These are phyloP conservation scores for Pestalotiopsis fici DNA, from an alignment of 2,329 filamentous ascomycete genomes.

Conservation along the genomic window DNA sequence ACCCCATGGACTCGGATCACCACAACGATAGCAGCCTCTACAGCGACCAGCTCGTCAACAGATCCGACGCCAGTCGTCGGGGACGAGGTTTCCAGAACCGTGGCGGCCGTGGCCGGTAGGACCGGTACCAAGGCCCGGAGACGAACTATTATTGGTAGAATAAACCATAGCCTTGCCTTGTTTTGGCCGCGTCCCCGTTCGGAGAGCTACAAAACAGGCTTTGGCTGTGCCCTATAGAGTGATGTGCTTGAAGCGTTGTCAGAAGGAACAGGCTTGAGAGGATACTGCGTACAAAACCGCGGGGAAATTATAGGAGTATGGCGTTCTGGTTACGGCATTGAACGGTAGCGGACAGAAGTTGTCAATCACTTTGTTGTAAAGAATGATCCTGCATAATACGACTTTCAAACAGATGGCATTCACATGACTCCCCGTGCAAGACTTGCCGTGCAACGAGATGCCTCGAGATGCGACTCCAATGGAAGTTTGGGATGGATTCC, in stretches of 20 bases:
- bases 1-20: constrained; percentile 42
- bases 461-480: no score
- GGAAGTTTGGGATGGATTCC: neutral
- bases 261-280: neutral
- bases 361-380: neutral
- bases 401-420: neutral
- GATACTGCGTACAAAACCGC: neutral
- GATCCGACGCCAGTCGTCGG: neutral
- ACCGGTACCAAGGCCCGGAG: neutral
- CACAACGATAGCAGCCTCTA: constrained; percentile 42
- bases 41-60: constrained; percentile 39
- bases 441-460: no score
- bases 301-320: neutral
- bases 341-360: neutral
- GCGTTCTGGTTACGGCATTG: neutral
- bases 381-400: neutral
- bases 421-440: no score
- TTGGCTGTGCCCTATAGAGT: neutral
- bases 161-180: neutral
- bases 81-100: constrained; percentile 9
- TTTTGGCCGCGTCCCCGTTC: no score
- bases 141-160: neutral
- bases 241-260: neutral
- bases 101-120: neutral
- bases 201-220: neutral